Percentiles rank a stretch among this genome's conserved stretches.
phyloP scores from a whole-genome alignment of 192 early-diverging fungal genomes.

The Diversispora epigaea region DNA sequence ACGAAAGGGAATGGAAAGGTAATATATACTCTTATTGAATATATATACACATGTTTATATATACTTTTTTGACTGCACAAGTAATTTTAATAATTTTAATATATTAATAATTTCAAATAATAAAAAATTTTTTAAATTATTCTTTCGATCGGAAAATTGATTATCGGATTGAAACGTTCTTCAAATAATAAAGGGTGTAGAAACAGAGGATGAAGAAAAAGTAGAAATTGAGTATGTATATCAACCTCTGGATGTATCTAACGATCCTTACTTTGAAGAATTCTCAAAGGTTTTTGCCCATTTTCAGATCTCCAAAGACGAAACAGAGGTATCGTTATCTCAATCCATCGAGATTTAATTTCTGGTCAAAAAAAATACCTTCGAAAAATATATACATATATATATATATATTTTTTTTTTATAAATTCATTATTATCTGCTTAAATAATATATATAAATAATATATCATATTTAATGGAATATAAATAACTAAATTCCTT shows the following conservation, averaged over 20 bases:
- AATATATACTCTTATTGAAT: too few relatives aligned
- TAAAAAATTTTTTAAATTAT: too few relatives aligned
- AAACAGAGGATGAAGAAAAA: slow-evolving; percentile 11
- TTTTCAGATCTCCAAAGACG: slow-evolving; percentile 40
- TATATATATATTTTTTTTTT: background rate
- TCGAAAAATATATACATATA: background rate
- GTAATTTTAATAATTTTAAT: too few relatives aligned
- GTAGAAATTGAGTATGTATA: slow-evolving; percentile 36
- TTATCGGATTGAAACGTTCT: background rate
- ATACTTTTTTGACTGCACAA: too few relatives aligned
- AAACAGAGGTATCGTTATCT: slow-evolving; percentile 39
- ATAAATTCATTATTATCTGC: too few relatives aligned
- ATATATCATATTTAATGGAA: background rate
- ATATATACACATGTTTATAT: too few relatives aligned
- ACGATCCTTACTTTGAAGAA: slow-evolving; percentile 43
- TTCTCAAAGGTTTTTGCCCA: slow-evolving; percentile 48
- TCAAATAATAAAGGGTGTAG: background rate
- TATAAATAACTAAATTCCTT: background rate
- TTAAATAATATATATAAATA: background rate
- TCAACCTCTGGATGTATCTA: slow-evolving; percentile 32
- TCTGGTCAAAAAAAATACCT: background rate
- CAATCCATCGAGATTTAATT: too few relatives aligned
- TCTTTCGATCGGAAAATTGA: too few relatives aligned
- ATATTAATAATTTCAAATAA: too few relatives aligned
- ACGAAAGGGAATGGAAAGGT: too few relatives aligned